Base-by-base conservation (phyloP, 345 rosid genomes). In the Syzygium jambos region DNA sequence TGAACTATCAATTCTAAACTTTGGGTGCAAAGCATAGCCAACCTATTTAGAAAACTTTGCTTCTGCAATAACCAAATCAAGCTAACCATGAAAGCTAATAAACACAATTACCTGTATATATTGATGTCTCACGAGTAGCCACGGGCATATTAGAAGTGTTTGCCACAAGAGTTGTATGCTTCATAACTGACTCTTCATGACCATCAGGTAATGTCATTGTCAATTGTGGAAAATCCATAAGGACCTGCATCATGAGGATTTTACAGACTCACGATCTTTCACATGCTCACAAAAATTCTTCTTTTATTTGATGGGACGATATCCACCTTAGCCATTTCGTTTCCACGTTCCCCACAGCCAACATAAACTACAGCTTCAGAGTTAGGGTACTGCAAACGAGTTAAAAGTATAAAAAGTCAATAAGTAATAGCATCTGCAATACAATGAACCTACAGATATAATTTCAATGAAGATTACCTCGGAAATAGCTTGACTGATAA, bases 71-170 rank as follows among this genome's bases (percentile, higher is more conserved):
- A 34, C 80, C 80, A 73, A 73, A 73, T 34, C 43, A 34, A 73
- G 49, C 46, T 46, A 73, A 73, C 80, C 80, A 73, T 5, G 2
- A 65, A 65, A 16, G 12, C 19, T 52, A 87, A 3, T 38, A 38
- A 38, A 52, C 5, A 23, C 51, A 61, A 9, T 59, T 91, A 98
- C 99, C 99, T 78, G 98, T 96, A 92, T 98, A 96, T 91, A 98
- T 98, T 88, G 99, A 98, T 89, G 99, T 99, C 92, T 98, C 99
- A 89, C 99, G 98, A 89, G 99, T 98, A 92, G 99, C 99, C 92
- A 96, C 98, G 53, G 99, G 99, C 99, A 98, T 96, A 93, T 96
- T 98, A 89, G 99, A 98, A 89, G 99, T 98, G 91, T 98, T 98
- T 88, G 99, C 99, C 85, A 98, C 99, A 90, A 96, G 97, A 54